Evolutionary conservation across 441 rosid genomes (phyloP).

Genomic region (Bruguiera hainesii): DNA sequence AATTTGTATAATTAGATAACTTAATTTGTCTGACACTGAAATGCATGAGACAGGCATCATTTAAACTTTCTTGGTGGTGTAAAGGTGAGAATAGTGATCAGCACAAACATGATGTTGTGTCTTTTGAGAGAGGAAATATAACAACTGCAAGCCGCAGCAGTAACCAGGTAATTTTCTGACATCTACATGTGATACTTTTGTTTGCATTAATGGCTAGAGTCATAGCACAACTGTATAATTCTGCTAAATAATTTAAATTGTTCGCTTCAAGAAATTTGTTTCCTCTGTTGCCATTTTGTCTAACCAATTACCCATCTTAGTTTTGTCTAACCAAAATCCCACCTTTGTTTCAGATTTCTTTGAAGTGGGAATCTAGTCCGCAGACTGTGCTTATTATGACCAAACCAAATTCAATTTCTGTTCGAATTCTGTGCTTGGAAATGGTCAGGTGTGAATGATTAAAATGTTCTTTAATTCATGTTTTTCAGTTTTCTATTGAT

Average conservation of each 20-base stretch:
- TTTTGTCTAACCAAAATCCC: conserved; percentile 24
- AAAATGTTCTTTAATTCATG: not conserved
- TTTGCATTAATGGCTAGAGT: conserved; percentile 5
- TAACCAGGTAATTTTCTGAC: conserved; percentile 61
- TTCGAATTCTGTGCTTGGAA: conserved; percentile 67
- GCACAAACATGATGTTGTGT: conserved; percentile 90
- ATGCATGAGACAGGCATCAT: conserved; percentile 69
- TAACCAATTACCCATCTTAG: conserved; percentile 15
- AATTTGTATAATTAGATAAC: conserved; percentile 11
- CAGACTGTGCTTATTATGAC: conserved; percentile 85
- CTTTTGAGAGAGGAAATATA: conserved; percentile 94
- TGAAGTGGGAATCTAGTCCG: conserved; percentile 91
- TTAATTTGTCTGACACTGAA: conserved; percentile 8
- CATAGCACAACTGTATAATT: not conserved
- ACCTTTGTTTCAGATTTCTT: conserved; percentile 66
- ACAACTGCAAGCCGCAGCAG: conserved; percentile 90
- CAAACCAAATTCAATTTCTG: conserved; percentile 88
- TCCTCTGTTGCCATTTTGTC: conserved; percentile 6
- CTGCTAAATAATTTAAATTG: too few species aligned
- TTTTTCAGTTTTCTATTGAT: not conserved
- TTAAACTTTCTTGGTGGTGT: conserved; percentile 96
- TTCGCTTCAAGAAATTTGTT: not conserved
- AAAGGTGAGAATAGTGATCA: conserved; percentile 80
- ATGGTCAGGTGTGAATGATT: conserved; percentile 68
- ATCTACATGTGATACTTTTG: conserved; percentile 16